phyloP scores from a whole-genome alignment of 768 basidiomycete genomes.

The Leccinum arenicola region DNA sequence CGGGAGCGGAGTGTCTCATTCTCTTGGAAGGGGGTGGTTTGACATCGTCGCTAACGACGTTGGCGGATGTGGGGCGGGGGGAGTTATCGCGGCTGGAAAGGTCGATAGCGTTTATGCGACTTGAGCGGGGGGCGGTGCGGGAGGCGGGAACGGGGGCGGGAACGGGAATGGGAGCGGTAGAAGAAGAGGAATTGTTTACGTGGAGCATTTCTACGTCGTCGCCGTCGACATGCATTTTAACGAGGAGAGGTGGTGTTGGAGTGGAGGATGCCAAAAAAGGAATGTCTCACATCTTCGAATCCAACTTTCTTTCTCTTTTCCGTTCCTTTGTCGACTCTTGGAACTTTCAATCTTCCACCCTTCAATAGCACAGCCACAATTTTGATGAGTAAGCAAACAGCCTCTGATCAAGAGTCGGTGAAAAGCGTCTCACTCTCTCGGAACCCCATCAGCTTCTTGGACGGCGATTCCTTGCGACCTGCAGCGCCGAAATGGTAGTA shows the following conservation, averaged over 20 bases:
- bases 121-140: constrained; percentile 12
- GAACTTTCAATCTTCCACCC: constrained; percentile 18
- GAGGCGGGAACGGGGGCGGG: constrained; percentile 7
- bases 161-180: background rate
- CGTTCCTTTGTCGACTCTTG: constrained; percentile 23
- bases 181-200: background rate
- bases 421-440: no score
- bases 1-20: constrained; percentile 25
- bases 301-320: constrained; percentile 11
- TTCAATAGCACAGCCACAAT: constrained; percentile 14
- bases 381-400: constrained; percentile 20
- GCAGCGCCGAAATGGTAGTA: no score
- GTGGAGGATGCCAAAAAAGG: constrained; percentile 36
- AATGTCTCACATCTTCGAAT: constrained; percentile 30
- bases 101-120: constrained; percentile 22
- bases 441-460: no score
- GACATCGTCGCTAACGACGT: constrained; percentile 18
- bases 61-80: constrained; percentile 9
- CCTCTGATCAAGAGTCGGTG: no score
- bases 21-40: constrained; percentile 32
- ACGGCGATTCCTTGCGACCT: no score
- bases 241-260: constrained; percentile 24
- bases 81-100: constrained; percentile 32
- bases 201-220: constrained; percentile 32
- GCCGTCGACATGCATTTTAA: constrained; percentile 15